Conservation (phyloP, 2,329 filamentous ascomycete genomes). For the Hymenoscyphus albidus region DNA sequence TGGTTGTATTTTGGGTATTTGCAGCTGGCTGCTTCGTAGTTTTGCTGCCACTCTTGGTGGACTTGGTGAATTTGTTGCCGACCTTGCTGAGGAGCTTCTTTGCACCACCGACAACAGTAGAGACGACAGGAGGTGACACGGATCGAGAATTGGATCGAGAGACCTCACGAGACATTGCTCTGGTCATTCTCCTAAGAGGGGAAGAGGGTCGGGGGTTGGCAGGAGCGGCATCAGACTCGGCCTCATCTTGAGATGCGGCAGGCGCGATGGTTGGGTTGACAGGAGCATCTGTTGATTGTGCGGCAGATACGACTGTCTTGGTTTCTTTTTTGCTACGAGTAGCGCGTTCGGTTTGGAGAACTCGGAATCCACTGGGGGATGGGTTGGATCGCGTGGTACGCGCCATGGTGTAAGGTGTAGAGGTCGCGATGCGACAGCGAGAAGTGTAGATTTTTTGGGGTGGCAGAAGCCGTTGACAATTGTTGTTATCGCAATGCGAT, state of each 20-base stretch:
- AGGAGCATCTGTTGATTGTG: neutral
- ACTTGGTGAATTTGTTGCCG: neutral
- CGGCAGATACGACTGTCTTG: neutral
- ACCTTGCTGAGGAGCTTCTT: neutral
- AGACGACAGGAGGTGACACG: neutral
- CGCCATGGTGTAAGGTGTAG: neutral
- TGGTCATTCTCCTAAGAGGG: neutral
- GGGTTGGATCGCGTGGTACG: neutral
- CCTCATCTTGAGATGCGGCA: neutral
- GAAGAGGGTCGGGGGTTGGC: neutral
- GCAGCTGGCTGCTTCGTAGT: neutral
- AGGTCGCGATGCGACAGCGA: neutral
- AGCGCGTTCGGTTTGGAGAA: neutral
- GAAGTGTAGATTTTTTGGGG: neutral
- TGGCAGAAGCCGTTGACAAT: neutral
- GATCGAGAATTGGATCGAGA: neutral
- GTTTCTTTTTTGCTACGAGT: neutral
- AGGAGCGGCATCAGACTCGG: neutral
- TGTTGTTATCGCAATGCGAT: neutral
- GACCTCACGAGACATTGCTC: neutral
- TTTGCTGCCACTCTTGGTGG: neutral
- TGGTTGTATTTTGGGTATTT: neutral
- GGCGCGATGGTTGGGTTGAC: neutral
- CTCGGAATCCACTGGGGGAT: neutral
- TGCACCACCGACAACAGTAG: neutral